Conservation (phyloP, 768 basidiomycete genomes). For the Termitomyces sp. region DNA sequence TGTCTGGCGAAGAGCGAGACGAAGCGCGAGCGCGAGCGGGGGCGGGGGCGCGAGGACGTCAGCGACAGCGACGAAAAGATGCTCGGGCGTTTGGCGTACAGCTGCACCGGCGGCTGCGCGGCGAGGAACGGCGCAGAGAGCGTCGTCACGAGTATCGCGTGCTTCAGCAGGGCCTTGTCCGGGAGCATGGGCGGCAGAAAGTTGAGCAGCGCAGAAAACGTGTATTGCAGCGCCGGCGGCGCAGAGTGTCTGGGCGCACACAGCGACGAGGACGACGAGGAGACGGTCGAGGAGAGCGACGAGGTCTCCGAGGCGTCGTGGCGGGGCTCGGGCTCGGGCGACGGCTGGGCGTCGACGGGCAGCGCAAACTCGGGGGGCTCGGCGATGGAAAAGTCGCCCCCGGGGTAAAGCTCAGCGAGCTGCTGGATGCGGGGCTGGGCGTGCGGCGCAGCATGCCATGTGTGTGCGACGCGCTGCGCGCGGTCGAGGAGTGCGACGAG, state of each 20-base stretch:
- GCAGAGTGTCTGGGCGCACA: neutral
- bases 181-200: constrained; percentile 33
- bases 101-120: neutral
- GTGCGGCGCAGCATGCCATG: constrained; percentile 17
- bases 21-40: constrained; percentile 7
- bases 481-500: constrained; percentile 37
- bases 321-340: constrained; percentile 2
- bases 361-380: constrained; percentile 17
- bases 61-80: constrained; percentile 9
- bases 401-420: constrained; percentile 25
- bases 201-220: constrained; percentile 40
- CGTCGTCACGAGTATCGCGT: constrained; percentile 39
- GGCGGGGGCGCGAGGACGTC: neutral
- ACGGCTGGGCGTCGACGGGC: neutral
- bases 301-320: neutral
- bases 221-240: constrained; percentile 10
- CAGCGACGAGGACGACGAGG: neutral
- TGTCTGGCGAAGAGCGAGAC: constrained; percentile 5
- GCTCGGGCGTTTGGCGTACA: constrained; percentile 1
- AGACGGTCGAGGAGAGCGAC: neutral
- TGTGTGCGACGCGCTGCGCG: constrained; percentile 30
- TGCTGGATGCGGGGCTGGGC: constrained; percentile 22
- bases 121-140: constrained; percentile 32
- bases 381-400: constrained; percentile 29
- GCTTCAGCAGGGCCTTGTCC: constrained; percentile 39